Conservation (phyloP, 73 alveolate species). For the Paramecium caudatum region DNA sequence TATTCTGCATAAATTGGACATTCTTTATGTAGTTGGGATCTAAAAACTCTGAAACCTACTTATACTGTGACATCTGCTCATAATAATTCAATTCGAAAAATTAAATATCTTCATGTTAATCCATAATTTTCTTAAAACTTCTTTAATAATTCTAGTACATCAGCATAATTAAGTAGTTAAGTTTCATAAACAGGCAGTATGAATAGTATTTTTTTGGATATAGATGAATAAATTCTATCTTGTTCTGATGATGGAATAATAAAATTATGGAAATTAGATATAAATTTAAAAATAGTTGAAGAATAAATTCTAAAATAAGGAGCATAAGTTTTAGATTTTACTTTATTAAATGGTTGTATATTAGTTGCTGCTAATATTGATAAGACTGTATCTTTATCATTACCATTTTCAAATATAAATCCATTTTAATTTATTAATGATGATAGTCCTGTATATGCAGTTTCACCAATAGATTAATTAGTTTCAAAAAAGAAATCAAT, state of each 20-base stretch:
- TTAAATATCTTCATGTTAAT: conserved; percentile 61
- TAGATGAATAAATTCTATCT: conserved; percentile 21
- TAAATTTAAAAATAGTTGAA: conserved; percentile 21
- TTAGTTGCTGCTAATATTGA: conserved; percentile 39
- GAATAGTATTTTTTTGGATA: conserved; percentile 36
- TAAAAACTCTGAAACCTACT: not conserved
- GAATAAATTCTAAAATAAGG: conserved; percentile 56
- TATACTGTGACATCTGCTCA: conserved; percentile 6
- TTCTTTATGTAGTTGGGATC: conserved; percentile 58
- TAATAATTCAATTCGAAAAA: conserved; percentile 61
- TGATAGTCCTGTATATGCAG: conserved; percentile 43
- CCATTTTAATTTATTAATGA: conserved; percentile 50
- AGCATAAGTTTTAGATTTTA: conserved; percentile 38
- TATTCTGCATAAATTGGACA: conserved; percentile 42
- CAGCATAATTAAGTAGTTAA: conserved; percentile 42
- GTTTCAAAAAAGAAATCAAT: not conserved
- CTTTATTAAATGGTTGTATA: conserved; percentile 65
- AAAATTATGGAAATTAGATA: conserved; percentile 61
- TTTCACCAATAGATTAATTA: conserved; percentile 61
- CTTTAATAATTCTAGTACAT: conserved; percentile 29
- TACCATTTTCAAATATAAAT: conserved; percentile 34
- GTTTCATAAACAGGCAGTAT: conserved; percentile 55
- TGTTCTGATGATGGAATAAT: conserved; percentile 68
- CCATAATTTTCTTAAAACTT: conserved; percentile 38
- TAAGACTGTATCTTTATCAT: conserved; percentile 33